These are phyloP conservation scores for Solanum pinnatisectum DNA, from an alignment of 257 asterid species.

Conservation along the genomic window DNA sequence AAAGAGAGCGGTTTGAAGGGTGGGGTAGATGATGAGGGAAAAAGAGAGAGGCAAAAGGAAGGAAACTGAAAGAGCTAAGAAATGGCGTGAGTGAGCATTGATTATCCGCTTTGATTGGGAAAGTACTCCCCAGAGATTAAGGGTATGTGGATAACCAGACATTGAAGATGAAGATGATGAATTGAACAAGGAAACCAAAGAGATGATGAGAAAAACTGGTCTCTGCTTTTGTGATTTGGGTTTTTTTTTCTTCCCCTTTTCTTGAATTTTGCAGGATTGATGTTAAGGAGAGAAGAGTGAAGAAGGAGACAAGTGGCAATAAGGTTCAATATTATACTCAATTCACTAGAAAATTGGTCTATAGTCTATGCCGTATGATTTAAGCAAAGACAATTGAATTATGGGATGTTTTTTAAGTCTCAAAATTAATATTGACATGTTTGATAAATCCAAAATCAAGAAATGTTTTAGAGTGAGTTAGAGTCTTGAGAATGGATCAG, in stretches of 20 bases:
- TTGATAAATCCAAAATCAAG: background rate
- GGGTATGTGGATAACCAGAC: constrained; percentile 11
- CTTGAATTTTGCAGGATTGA: background rate
- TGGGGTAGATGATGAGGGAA: constrained; percentile 38
- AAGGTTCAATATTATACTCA: background rate
- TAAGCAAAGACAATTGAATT: background rate
- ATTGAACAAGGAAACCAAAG: background rate
- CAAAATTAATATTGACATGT: background rate
- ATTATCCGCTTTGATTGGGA: constrained; percentile 51
- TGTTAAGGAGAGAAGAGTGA: background rate
- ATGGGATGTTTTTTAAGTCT: background rate
- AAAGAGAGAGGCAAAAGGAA: constrained; percentile 55
- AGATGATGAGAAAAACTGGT: background rate
- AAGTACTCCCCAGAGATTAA: constrained; percentile 48
- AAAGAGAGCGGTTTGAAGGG: constrained; percentile 15
- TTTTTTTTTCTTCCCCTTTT: accelerated
- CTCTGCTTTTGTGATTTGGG: background rate
- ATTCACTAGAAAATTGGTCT: background rate
- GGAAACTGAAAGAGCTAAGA: constrained; percentile 44
- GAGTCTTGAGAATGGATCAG: too few relatives aligned
- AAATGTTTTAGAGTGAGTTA: too few relatives aligned
- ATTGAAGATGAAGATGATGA: background rate
- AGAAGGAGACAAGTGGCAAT: background rate
- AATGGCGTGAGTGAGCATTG: constrained; percentile 57
- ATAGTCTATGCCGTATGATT: background rate